Percentiles rank a stretch among this genome's conserved stretches.
phyloP scores from a whole-genome alignment of 345 rosid species.

The Punica granatum region DNA sequence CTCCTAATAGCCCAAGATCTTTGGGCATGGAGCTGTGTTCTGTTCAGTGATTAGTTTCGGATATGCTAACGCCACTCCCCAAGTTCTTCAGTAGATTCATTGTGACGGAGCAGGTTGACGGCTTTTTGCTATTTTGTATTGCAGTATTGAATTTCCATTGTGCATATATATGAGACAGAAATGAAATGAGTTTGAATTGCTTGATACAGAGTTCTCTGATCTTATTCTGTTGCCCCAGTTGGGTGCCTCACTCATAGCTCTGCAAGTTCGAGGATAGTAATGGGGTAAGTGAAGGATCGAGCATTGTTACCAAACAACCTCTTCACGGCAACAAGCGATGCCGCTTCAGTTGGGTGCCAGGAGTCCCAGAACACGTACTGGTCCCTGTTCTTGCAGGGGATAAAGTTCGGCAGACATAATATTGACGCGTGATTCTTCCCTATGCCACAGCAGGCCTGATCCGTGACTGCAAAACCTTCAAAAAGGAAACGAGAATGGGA shows the following conservation, averaged over 20 bases:
- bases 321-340: slow-evolving; percentile 1
- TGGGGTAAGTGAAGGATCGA: slow-evolving; percentile 20
- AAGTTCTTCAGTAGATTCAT: too few species aligned
- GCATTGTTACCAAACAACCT: slow-evolving; percentile 12
- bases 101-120: too few species aligned
- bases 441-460: slow-evolving; percentile 22
- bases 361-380: slow-evolving; percentile 33
- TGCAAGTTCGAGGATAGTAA: slow-evolving; percentile 18
- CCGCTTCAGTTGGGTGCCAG: slow-evolving; percentile 33
- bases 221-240: background rate
- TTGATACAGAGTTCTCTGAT: too few species aligned
- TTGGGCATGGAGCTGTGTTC: too few species aligned
- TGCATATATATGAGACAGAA: too few species aligned
- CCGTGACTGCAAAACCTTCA: slow-evolving; percentile 13
- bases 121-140: too few species aligned
- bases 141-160: too few species aligned
- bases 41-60: too few species aligned
- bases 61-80: too few species aligned
- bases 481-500: background rate
- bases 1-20: too few species aligned
- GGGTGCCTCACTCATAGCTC: background rate
- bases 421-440: slow-evolving; percentile 13
- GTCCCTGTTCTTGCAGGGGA: slow-evolving; percentile 22
- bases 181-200: too few species aligned
- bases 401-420: slow-evolving; percentile 20